Evolutionary conservation across 2,329 filamentous ascomycete species (phyloP), one percentile per base, ranked within the genome.

Genomic region (Zarea fungicola): DNA sequence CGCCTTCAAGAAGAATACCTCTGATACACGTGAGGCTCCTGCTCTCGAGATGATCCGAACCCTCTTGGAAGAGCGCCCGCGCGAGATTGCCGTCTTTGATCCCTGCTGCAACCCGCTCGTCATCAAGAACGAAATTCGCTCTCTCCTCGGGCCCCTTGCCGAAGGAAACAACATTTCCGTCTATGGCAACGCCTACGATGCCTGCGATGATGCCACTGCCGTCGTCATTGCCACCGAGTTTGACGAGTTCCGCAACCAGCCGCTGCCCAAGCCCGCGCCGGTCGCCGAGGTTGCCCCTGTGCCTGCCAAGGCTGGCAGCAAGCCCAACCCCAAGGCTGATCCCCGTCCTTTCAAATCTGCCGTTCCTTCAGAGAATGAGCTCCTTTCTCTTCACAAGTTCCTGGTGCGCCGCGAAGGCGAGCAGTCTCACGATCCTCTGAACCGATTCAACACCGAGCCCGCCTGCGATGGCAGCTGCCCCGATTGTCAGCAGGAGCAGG

Each of bases 1-100:
- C 56, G 83, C 86, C 8, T 91, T 88, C 70, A 91, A 92, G 73
- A 86, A 87, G 67, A 79, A 89, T 63, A 91, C 87, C 1, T 80
- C 78, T 19, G 87, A 91, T 61, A 87, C 84, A 5, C 77, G 87
- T 31, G 86, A 89, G 62, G 82, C 80, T 36, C 80, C 84, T 0
- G 83, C 84, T 1, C 74, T 87, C 19, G 81, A 83, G 55, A 79
- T 88, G 54, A 80, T 89, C 64, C 78, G 77, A 54, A 75, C 75
- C 11, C 70, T 90, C 18, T 70, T 85, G 9, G 77, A 82, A 52
- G 85, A 89, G 61, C 73, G 75, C 23, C 80, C 83, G 0, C 70
- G 69, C 5, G 79, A 84, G 60, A 76, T 89, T 43, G 76, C 80
- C 41, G 78, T 89, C 49, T 89, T 81, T 60, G 85, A 90, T 62